Percentiles rank a stretch among this genome's conserved stretches.
Evolutionary conservation across 2,329 filamentous ascomycete species (phyloP).

Genomic region (Geosmithia morbida): DNA sequence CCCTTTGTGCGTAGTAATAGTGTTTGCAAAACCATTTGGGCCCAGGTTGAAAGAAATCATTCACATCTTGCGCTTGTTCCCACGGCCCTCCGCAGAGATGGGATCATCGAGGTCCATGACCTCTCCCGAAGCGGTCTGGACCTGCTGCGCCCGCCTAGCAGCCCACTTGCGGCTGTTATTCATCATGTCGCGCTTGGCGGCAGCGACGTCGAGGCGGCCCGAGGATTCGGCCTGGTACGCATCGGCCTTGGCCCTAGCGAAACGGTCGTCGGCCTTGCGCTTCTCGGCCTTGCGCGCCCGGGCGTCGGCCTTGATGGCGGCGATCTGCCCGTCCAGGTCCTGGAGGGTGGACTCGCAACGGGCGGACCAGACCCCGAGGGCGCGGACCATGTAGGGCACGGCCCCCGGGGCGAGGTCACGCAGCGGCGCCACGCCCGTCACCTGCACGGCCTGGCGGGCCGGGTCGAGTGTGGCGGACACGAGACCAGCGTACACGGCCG

Average conservation of each 20-base stretch:
- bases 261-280: constrained; percentile 27
- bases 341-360: constrained; percentile 61
- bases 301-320: constrained; percentile 45
- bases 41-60: too few species aligned
- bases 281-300: constrained; percentile 35
- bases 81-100: constrained; percentile 31
- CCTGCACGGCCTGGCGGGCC: constrained; percentile 54
- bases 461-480: constrained; percentile 75
- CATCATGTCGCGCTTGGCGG: not conserved
- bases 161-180: not conserved
- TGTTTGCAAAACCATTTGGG: too few species aligned
- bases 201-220: constrained; percentile 1
- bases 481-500: constrained; percentile 75
- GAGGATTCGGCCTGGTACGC: constrained; percentile 26
- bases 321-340: constrained; percentile 65
- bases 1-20: too few species aligned
- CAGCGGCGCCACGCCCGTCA: constrained; percentile 70
- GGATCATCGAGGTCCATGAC: constrained; percentile 43
- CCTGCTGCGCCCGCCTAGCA: not conserved
- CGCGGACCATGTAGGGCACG: constrained; percentile 51
- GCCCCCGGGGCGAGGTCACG: constrained; percentile 70
- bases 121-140: constrained; percentile 10
- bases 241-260: constrained; percentile 33
- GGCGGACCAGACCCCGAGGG: constrained; percentile 61
- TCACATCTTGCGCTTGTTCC: constrained; percentile 39